A percentile compares a stretch with the other conserved stretches of the same genome.
phyloP scores from a whole-genome alignment of 768 basidiomycete genomes.

The Serendipita sp. region DNA sequence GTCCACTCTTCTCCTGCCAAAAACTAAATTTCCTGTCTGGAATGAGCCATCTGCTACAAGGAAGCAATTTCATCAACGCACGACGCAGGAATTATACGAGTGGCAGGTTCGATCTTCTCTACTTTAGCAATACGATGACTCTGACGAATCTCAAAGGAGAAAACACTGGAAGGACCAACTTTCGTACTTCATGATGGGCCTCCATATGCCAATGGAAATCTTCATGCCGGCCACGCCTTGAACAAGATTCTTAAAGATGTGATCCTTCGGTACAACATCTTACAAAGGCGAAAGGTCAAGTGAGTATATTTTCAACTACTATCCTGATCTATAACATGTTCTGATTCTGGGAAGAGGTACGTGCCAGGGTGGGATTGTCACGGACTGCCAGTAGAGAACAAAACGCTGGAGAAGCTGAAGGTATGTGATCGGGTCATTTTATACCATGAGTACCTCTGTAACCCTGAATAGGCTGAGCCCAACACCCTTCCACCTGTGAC shows the following conservation, averaged over 20 bases:
- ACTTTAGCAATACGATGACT: not conserved
- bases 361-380: slow-evolving; percentile 97
- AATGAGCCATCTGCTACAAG: slow-evolving; percentile 50
- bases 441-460: not conserved
- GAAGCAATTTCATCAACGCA: slow-evolving; percentile 38
- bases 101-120: slow-evolving; percentile 23
- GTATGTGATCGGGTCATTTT: slow-evolving; percentile 25
- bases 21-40: slow-evolving; percentile 64
- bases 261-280: slow-evolving; percentile 76
- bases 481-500: slow-evolving; percentile 36
- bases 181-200: slow-evolving; percentile 94
- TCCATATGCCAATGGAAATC: slow-evolving; percentile 90
- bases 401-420: slow-evolving; percentile 63
- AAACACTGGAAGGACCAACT: slow-evolving; percentile 45
- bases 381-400: slow-evolving; percentile 92
- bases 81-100: slow-evolving; percentile 57
- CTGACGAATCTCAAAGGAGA: slow-evolving; percentile 29
- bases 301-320: slow-evolving; percentile 29
- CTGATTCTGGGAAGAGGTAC: slow-evolving; percentile 38
- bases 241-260: slow-evolving; percentile 97
- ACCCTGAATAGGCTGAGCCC: slow-evolving; percentile 34
- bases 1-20: slow-evolving; percentile 63
- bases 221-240: slow-evolving; percentile 92
- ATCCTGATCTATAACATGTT: not conserved
- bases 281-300: slow-evolving; percentile 66